Evolutionary conservation across 1,139 yeast genomes (phyloP), one percentile per base, ranked within the genome.

Genomic region (Magnusiomyces tetraspermus): DNA sequence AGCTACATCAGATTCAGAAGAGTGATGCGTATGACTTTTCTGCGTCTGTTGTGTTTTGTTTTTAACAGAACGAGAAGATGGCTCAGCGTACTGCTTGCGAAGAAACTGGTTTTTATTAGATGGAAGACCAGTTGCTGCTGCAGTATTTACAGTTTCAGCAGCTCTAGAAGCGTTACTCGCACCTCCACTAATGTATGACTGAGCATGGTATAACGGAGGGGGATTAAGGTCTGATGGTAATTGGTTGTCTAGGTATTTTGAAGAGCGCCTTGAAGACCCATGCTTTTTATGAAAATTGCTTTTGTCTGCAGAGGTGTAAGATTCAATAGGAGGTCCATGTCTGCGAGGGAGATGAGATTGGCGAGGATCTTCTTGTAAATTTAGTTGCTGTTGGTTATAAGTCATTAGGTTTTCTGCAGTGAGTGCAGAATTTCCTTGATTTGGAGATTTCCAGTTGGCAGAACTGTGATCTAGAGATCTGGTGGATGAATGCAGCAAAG

Each of bases 121-220:
- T 28, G 33, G 33, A 6, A 28, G 33, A 10, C 40, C 40, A 10
- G 40, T 37, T 15, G 36, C 26, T 11, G 49, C 49, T 15, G 36
- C 49, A 8, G 28, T 17, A 11, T 36, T 36, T 21, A 33, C 41
- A 15, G 41, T 31, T 15, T 46, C 42, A 17, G 19, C 40, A 13
- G 45, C 28, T 22, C 30, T 22, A 2, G 45, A 42, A 22, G 11
- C 15, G 15, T 4, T 30, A 19, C 45, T 42, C 22, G 15, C 23
- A 23, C 33, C 33, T 36, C 48, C 48, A 45, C 48, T 45, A n/a
- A 45, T 30, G 40, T 45, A 45, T 10, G 48, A 45, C 17, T 45
- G 33, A 11, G 48, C 48, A n/a, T 40, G 38, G 38, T 45, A 45
- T 28, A 45, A 13, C 17, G 48, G 48, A 10, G 24, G 21, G n/a